Evolutionary conservation across 768 basidiomycete genomes (phyloP), one percentile per base, ranked within the genome.

Genomic region (Psilocybe sp.): DNA sequence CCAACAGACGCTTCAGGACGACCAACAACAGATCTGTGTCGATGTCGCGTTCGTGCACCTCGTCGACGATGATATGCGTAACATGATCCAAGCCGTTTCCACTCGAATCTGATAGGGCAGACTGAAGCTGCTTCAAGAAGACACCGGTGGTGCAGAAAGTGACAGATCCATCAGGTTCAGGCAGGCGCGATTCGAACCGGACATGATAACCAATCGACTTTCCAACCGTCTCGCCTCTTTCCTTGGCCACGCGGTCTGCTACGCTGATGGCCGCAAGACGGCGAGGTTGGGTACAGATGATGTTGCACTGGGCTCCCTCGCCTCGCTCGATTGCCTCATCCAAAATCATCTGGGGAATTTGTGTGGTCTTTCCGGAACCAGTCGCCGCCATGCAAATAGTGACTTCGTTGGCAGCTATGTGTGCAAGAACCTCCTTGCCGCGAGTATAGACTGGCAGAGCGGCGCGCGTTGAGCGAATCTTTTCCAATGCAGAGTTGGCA

Each of bases 61-160:
- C 94, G 64, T 98, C 95, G 20, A 98, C 92, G 40, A 97, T 68
- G 50, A 98, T 81, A 64, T 97, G 95, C 8, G 92, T 92, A 45
- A 96, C 77, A 46, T 83, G 75, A 57, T 95, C 92, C 51, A 96
- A 69, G 52, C 64, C 63, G 32, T 70, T 53, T 33, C 68, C 71
- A 28, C 63, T 64, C 16, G 70, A 70, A 43, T 72, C 74, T 39
- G 81, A 66, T 49, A 93, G 73, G 13, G 85, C 81, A 2, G 81
- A 77, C 67, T 97, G 95, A 66, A 97, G 79, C 50, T 87, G 77
- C 61, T 87, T 90, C 53, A 97, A 74, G 68, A 98, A 89, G 48
- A 95, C 79, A 41, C 94, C 95, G 15, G 89, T 92, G 5, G 95
- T 98, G 69, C 91, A 95, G 68, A 94, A 98, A 1, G 91, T 90